Conservation (phyloP, 2,329 filamentous ascomycete genomes). For the Seiridium cupressi region DNA sequence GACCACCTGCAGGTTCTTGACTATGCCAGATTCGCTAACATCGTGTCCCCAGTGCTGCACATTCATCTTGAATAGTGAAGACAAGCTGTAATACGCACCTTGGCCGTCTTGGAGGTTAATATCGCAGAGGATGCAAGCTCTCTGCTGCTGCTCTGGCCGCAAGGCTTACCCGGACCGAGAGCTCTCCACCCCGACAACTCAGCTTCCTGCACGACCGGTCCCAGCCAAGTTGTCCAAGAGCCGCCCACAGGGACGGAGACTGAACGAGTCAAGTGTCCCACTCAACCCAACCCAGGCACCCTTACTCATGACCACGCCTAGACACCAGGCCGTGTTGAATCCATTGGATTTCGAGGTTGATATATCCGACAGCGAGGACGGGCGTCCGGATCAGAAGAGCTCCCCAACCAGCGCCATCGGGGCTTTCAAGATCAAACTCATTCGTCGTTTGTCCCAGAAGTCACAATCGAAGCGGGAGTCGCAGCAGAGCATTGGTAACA, state of each 20-base stretch:
- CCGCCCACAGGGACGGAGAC: background rate
- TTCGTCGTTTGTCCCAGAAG: slow-evolving; percentile 45
- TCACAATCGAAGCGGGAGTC: slow-evolving; percentile 37
- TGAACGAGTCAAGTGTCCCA: slow-evolving; percentile 11
- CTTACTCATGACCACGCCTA: slow-evolving; percentile 18
- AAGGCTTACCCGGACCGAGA: slow-evolving; percentile 13
- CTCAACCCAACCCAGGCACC: slow-evolving; percentile 15
- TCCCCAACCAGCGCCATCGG: slow-evolving; percentile 39
- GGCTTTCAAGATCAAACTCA: slow-evolving; percentile 42
- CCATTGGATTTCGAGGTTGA: slow-evolving; percentile 37
- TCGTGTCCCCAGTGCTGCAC: too few relatives aligned
- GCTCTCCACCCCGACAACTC: slow-evolving; percentile 13
- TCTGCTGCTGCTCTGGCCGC: slow-evolving; percentile 31
- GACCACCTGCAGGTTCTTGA: too few relatives aligned
- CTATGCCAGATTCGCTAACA: too few relatives aligned
- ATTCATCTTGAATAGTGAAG: too few relatives aligned
- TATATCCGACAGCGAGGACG: slow-evolving; percentile 29
- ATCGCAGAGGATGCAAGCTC: slow-evolving; percentile 27
- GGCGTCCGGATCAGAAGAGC: slow-evolving; percentile 11
- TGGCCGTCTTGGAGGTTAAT: too few relatives aligned
- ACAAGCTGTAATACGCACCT: too few relatives aligned
- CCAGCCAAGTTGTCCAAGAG: slow-evolving; percentile 18
- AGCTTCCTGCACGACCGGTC: slow-evolving; percentile 20
- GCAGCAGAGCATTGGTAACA: slow-evolving; percentile 41
- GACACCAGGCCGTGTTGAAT: slow-evolving; percentile 25